Evolutionary conservation across 345 rosid genomes (phyloP).

Genomic region (Zanthoxylum bungeanum): DNA sequence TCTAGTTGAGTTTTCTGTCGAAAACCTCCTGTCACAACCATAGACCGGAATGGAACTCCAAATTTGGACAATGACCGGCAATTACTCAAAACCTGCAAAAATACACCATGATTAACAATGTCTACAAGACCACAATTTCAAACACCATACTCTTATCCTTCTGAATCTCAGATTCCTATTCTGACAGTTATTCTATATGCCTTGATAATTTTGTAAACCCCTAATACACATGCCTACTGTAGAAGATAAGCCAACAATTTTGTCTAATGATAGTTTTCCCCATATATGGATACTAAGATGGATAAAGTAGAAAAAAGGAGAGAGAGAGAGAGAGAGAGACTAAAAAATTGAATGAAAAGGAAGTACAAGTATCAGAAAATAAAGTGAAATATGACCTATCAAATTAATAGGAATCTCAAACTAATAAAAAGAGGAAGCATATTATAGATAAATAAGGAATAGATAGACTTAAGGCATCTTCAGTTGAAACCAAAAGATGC

Average conservation of each 20-base stretch:
- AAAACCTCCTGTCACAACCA: conserved; percentile 91
- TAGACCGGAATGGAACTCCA: conserved; percentile 90
- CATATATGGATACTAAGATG: neutral
- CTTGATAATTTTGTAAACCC: neutral
- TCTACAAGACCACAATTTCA: conserved; percentile 3
- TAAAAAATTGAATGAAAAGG: neutral
- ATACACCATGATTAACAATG: conserved; percentile 21
- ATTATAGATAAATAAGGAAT: neutral
- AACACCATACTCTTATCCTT: neutral
- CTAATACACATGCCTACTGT: neutral
- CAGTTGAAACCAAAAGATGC: neutral
- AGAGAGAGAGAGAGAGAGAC: neutral
- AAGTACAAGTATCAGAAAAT: neutral
- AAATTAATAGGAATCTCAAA: neutral
- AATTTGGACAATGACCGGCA: conserved; percentile 75
- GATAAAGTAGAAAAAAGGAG: neutral
- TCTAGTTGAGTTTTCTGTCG: conserved; percentile 84
- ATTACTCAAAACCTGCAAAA: conserved; percentile 72
- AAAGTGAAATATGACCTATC: conserved; percentile 1
- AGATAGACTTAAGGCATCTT: neutral
- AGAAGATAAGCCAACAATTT: neutral
- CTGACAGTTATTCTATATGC: conserved; percentile 4
- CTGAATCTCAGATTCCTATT: conserved; percentile 4
- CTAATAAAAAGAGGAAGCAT: neutral
- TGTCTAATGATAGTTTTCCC: neutral